These are phyloP conservation scores for Cyclostephanos tholiformis DNA, from an alignment of 108 stramenopile genomes.

Conservation along the genomic window DNA sequence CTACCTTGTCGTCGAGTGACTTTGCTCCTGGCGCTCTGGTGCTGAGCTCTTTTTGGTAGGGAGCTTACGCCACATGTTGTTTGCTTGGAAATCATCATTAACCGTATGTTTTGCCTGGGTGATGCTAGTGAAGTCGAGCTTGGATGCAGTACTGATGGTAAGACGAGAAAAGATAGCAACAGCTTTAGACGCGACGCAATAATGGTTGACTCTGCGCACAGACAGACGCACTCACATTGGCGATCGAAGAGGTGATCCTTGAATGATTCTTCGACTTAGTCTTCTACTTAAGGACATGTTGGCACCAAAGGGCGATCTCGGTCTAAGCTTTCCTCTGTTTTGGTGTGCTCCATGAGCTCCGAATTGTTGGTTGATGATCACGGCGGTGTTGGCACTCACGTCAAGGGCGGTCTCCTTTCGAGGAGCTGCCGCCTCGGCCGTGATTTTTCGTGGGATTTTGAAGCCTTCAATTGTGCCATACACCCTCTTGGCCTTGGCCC, in stretches of 20 bases:
- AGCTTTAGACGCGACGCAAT: no score
- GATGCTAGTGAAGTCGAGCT: constrained; percentile 17
- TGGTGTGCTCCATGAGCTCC: constrained; percentile 6
- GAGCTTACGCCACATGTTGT: no score
- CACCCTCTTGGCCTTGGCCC: no score
- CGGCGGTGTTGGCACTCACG: not conserved
- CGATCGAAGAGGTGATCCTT: constrained; percentile 10
- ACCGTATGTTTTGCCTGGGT: not conserved
- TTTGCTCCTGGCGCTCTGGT: no score
- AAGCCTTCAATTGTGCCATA: no score
- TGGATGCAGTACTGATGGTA: constrained; percentile 5
- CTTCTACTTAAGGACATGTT: not conserved
- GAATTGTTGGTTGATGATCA: not conserved
- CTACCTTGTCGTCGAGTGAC: no score
- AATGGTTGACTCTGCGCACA: not conserved
- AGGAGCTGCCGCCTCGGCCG: not conserved
- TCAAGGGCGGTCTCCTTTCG: constrained; percentile 1
- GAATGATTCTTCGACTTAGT: not conserved
- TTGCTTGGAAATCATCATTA: no score
- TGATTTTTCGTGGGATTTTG: not conserved
- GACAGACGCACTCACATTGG: constrained; percentile 4
- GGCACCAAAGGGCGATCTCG: not conserved
- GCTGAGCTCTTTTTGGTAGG: no score
- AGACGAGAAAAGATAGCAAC: not conserved
- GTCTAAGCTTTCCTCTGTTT: not conserved